phyloP scores from a whole-genome alignment of 2,329 filamentous ascomycete genomes.

The Fusarium udum region DNA sequence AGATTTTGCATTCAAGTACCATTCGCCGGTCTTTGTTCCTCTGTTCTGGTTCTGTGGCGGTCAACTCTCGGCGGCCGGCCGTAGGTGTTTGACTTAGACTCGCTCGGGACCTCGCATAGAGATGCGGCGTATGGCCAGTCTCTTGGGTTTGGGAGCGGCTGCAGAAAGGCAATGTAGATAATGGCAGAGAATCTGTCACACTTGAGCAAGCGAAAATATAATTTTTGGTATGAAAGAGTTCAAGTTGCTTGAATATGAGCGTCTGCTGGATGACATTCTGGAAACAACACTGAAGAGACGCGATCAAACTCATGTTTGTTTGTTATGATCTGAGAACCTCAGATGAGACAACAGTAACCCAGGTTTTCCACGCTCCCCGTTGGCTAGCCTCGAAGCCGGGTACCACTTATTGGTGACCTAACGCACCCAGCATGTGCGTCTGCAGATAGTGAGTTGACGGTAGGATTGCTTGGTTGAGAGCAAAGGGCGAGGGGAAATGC shows the following conservation, averaged over 20 bases:
- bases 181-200: slow-evolving; percentile 16
- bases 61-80: slow-evolving; percentile 32
- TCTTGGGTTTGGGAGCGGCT: slow-evolving; percentile 24
- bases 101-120: slow-evolving; percentile 36
- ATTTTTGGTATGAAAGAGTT: slow-evolving; percentile 11
- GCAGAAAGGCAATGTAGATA: slow-evolving; percentile 25
- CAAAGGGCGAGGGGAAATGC: slow-evolving; percentile 16
- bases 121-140: slow-evolving; percentile 33
- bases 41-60: slow-evolving; percentile 22
- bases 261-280: slow-evolving; percentile 17
- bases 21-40: slow-evolving; percentile 3
- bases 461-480: slow-evolving; percentile 30
- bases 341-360: slow-evolving; percentile 35
- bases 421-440: slow-evolving; percentile 23
- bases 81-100: slow-evolving; percentile 33
- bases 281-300: slow-evolving; percentile 22
- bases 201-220: slow-evolving; percentile 15
- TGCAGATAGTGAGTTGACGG: slow-evolving; percentile 27
- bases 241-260: background rate
- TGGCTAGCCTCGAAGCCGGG: slow-evolving; percentile 18
- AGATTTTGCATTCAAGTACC: background rate
- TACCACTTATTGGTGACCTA: slow-evolving; percentile 28
- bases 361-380: slow-evolving; percentile 17
- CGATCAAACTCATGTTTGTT: slow-evolving; percentile 34
- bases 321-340: slow-evolving; percentile 40